phyloP scores from a whole-genome alignment of 1,139 yeast species.

The Lodderomyces parapsilosis region DNA sequence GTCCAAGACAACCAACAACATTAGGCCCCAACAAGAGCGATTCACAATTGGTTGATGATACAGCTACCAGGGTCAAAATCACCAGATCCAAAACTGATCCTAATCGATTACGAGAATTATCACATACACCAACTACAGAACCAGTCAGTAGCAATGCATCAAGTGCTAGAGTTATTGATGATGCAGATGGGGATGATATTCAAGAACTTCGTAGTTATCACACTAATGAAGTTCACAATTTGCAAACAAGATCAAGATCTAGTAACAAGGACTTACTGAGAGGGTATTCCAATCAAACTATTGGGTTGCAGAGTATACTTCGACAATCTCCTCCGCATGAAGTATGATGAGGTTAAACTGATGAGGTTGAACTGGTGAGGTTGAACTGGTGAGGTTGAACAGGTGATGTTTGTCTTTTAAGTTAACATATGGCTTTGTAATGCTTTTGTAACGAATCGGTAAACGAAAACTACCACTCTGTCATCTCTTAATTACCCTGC shows the following conservation, averaged over 20 bases:
- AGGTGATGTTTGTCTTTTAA: too few relatives aligned
- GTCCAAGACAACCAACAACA: neutral
- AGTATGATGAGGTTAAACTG: neutral
- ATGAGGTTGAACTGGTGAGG: too few relatives aligned
- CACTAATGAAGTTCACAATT: neutral
- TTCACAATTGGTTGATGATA: neutral
- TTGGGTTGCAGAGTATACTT: neutral
- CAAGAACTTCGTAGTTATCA: neutral
- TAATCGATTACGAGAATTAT: neutral
- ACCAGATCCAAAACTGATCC: neutral
- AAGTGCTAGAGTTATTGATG: neutral
- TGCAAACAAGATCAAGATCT: neutral
- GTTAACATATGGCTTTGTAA: neutral
- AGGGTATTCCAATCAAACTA: neutral
- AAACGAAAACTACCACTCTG: too few relatives aligned
- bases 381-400: neutral
- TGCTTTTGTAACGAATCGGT: too few relatives aligned
- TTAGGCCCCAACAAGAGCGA: neutral
- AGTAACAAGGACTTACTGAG: conserved; percentile 1
- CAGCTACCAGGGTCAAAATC: neutral
- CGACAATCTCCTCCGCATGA: neutral
- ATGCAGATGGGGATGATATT: neutral
- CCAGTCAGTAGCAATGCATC: conserved; percentile 1
- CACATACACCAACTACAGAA: neutral
- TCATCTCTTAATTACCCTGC: neutral